Evolutionary conservation across 306 rosid species (phyloP).

Genomic region (Abrus precatorius): DNA sequence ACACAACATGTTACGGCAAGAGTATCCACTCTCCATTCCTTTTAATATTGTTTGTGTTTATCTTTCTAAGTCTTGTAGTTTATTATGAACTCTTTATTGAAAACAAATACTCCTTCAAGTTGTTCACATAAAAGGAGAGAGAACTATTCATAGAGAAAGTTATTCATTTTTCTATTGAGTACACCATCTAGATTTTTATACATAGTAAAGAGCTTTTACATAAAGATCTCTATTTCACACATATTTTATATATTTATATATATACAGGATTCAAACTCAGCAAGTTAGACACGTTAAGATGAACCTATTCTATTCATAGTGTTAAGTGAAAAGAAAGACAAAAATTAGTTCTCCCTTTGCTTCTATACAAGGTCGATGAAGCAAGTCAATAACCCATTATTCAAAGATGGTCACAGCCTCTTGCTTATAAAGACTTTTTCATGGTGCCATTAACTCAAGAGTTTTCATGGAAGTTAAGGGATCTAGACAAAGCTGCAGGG

Average conservation of each 20-base stretch:
- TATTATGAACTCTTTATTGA: not conserved
- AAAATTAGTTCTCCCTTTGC: slow-evolving; percentile 54
- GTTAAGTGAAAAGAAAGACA: slow-evolving; percentile 47
- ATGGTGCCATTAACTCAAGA: slow-evolving; percentile 50
- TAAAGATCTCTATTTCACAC: slow-evolving; percentile 58
- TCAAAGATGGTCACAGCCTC: slow-evolving; percentile 43
- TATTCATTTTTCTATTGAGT: not conserved
- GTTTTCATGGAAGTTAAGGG: slow-evolving; percentile 76
- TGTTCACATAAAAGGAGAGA: slow-evolving; percentile 1
- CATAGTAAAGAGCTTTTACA: slow-evolving; percentile 50
- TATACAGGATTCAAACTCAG: slow-evolving; percentile 62
- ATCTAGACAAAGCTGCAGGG: slow-evolving; percentile 95
- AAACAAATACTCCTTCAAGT: slow-evolving; percentile 10
- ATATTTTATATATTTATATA: slow-evolving; percentile 44
- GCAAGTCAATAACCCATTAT: slow-evolving; percentile 45
- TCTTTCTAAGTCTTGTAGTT: slow-evolving; percentile 28
- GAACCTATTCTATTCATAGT: slow-evolving; percentile 53
- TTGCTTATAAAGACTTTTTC: slow-evolving; percentile 19
- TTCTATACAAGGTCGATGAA: slow-evolving; percentile 40
- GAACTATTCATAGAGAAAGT: not conserved
- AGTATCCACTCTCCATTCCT: slow-evolving; percentile 10
- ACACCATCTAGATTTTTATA: slow-evolving; percentile 41
- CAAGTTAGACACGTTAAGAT: slow-evolving; percentile 62
- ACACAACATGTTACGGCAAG: slow-evolving; percentile 15
- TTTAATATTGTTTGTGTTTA: slow-evolving; percentile 15